A percentile compares a stretch with the other conserved stretches of the same genome.
Evolutionary conservation across 108 stramenopile genomes (phyloP).

Genomic region (Nitzschia sp.): DNA sequence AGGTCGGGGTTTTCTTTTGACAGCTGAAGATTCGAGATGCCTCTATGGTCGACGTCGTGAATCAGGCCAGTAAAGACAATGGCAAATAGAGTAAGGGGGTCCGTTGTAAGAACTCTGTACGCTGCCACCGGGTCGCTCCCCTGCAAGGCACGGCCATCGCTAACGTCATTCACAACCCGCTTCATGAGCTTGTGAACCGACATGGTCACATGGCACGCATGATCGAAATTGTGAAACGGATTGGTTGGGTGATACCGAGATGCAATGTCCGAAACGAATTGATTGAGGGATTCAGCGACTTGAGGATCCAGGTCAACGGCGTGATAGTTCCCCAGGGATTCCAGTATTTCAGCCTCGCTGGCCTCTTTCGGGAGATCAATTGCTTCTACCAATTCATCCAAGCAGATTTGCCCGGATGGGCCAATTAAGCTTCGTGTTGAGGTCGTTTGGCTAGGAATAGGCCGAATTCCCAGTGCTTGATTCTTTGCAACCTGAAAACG

Average conservation of each 20-base stretch:
- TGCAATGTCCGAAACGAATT: conserved; percentile 11
- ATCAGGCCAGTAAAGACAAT: conserved; percentile 42
- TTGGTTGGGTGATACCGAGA: conserved; percentile 4
- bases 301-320: background rate
- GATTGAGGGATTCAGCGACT: conserved; percentile 6
- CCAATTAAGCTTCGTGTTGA: too few species aligned
- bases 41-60: conserved; percentile 46
- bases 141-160: too few species aligned
- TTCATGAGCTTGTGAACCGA: conserved; percentile 26
- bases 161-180: conserved; percentile 1
- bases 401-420: conserved; percentile 8
- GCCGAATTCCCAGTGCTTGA: too few species aligned
- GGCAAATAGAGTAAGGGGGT: conserved; percentile 39
- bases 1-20: conserved; percentile 25
- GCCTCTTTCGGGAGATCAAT: background rate
- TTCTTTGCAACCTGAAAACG: conserved; percentile 15
- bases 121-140: background rate
- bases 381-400: conserved; percentile 17
- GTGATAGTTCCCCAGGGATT: background rate
- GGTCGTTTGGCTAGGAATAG: too few species aligned
- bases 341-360: background rate
- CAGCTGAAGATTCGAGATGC: conserved; percentile 42
- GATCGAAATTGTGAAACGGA: conserved; percentile 34
- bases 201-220: conserved; percentile 31
- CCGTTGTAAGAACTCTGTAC: conserved; percentile 14